A percentile compares a stretch with the other conserved stretches of the same genome.
Evolutionary conservation across 192 early-diverging fungal species (phyloP).

Genomic region (Phycomyces blakesleeanus): DNA sequence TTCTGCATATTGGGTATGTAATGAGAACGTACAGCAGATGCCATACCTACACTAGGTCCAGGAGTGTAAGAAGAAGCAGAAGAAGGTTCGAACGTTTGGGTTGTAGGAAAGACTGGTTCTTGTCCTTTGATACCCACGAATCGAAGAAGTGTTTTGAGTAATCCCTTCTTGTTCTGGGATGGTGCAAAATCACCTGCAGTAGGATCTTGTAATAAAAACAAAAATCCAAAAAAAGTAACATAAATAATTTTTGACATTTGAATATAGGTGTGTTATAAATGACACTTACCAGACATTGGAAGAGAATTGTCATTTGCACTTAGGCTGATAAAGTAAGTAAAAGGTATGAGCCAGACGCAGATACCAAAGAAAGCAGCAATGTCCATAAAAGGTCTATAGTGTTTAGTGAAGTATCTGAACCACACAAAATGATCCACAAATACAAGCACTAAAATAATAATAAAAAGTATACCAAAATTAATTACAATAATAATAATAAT

Average conservation of each 20-base stretch:
- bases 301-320: constrained; percentile 87
- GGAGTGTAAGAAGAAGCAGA: background rate
- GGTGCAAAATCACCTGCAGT: constrained; percentile 21
- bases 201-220: constrained; percentile 10
- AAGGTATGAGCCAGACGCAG: constrained; percentile 92
- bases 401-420: constrained; percentile 86
- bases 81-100: background rate
- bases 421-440: constrained; percentile 90
- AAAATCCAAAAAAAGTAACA: background rate
- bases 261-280: background rate
- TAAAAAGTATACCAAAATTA: no score
- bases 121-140: constrained; percentile 18
- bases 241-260: background rate
- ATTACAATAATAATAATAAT: no score
- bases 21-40: background rate
- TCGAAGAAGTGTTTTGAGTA: constrained; percentile 27
- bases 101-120: constrained; percentile 10
- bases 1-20: background rate
- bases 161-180: constrained; percentile 21
- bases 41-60: no score
- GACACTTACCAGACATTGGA: constrained; percentile 45
- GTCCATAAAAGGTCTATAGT: constrained; percentile 70
- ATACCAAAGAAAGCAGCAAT: constrained; percentile 92
- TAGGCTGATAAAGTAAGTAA: constrained; percentile 88
- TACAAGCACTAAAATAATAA: constrained; percentile 54